Conservation (phyloP, 768 basidiomycete species). For the Boletus huronensis region DNA sequence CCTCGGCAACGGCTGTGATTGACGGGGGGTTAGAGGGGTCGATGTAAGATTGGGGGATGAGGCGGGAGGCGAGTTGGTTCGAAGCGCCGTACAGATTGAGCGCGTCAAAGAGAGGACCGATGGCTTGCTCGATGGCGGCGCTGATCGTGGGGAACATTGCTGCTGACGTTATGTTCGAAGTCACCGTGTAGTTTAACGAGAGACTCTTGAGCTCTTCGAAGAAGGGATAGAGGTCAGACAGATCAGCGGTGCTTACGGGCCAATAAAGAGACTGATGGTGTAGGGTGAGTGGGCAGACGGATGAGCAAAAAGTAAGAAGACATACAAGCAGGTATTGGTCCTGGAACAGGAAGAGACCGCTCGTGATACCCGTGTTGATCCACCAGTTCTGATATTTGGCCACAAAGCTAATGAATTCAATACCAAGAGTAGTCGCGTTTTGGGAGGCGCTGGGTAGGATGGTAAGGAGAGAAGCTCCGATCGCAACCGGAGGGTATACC, state of each 20-base stretch:
- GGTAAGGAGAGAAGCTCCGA: conserved; percentile 13
- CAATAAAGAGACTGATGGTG: conserved; percentile 13
- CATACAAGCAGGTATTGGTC: conserved; percentile 16
- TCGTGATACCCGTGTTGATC: conserved; percentile 12
- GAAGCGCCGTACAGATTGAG: conserved; percentile 12
- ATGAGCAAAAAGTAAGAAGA: background rate
- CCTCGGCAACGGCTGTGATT: conserved; percentile 9
- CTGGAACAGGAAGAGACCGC: background rate
- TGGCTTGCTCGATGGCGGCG: background rate
- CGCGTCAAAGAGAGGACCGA: conserved; percentile 15
- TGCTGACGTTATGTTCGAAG: conserved; percentile 12
- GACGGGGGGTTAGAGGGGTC: conserved; percentile 10
- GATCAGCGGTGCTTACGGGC: background rate
- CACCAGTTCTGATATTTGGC: conserved; percentile 19
- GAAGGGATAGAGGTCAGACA: conserved; percentile 12
- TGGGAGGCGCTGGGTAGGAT: conserved; percentile 10
- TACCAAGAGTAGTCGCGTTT: conserved; percentile 11
- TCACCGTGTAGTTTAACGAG: conserved; percentile 13
- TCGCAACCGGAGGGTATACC: conserved; percentile 4
- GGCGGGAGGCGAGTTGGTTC: conserved; percentile 17
- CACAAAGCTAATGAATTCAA: conserved; percentile 17
- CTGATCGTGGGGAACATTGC: conserved; percentile 16
- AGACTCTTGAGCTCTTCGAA: conserved; percentile 17
- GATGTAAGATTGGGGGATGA: conserved; percentile 16
- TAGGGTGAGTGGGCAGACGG: background rate